These are phyloP conservation scores for Coccomyxa sp. DNA, from an alignment of 139 green algal species.

Conservation along the genomic window DNA sequence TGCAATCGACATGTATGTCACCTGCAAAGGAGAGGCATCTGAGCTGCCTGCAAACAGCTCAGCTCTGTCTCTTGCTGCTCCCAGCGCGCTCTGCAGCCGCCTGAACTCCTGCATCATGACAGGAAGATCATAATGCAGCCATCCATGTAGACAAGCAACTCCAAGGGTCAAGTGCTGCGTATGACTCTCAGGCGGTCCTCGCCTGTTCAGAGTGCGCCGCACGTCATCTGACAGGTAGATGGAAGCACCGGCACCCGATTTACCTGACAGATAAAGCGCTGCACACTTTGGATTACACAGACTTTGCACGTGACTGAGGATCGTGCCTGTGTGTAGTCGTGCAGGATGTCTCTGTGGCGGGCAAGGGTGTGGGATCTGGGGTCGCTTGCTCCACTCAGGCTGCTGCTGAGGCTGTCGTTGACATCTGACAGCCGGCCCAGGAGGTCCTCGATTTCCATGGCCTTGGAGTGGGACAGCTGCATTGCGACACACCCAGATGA, in stretches of 20 bases:
- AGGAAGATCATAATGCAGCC: too few relatives aligned
- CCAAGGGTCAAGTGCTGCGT: too few relatives aligned
- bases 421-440: constrained; percentile 74
- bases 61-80: constrained; percentile 58
- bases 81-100: constrained; percentile 56
- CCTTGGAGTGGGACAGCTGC: constrained; percentile 61
- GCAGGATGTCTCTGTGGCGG: constrained; percentile 89
- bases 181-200: too few relatives aligned
- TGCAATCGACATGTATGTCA: neutral
- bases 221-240: too few relatives aligned
- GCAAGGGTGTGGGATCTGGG: constrained; percentile 80
- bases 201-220: too few relatives aligned
- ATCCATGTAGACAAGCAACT: too few relatives aligned
- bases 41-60: constrained; percentile 57
- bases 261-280: too few relatives aligned
- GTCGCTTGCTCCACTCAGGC: constrained; percentile 55
- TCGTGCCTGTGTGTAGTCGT: constrained; percentile 80
- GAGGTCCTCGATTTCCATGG: constrained; percentile 70
- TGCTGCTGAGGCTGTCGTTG: constrained; percentile 71
- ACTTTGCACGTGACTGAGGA: neutral
- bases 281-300: too few relatives aligned
- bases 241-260: too few relatives aligned
- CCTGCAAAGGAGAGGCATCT: neutral
- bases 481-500: neutral
- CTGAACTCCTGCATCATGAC: constrained; percentile 66